Percentiles rank a stretch among this genome's conserved stretches.
These are phyloP conservation scores for Blastocystis sp. DNA, from an alignment of 352 stramenopile species.

Conservation along the genomic window DNA sequence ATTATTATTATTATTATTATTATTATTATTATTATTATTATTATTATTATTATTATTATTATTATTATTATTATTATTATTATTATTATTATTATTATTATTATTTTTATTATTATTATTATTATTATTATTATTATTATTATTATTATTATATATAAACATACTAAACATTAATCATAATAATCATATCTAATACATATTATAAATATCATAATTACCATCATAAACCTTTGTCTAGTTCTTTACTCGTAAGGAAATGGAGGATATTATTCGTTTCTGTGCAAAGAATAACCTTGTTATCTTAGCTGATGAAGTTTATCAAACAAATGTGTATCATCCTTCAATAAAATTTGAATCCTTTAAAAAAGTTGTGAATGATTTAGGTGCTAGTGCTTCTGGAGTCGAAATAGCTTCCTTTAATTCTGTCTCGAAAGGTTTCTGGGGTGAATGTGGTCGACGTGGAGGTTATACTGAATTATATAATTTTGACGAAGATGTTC, in stretches of 20 bases:
- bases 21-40: too few species aligned
- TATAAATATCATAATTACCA: too few species aligned
- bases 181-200: too few species aligned
- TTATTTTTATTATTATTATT: too few species aligned
- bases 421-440: slow-evolving; percentile 88
- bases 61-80: too few species aligned
- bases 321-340: slow-evolving; percentile 77
- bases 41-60: too few species aligned
- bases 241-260: slow-evolving; percentile 59
- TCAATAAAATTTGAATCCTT: slow-evolving; percentile 74
- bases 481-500: slow-evolving; percentile 65
- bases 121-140: too few species aligned
- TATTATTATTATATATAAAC: too few species aligned
- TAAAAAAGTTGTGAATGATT: slow-evolving; percentile 71
- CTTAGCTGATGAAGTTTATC: slow-evolving; percentile 93
- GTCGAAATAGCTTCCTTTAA: slow-evolving; percentile 91
- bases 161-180: too few species aligned
- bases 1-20: too few species aligned
- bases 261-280: slow-evolving; percentile 78
- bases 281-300: slow-evolving; percentile 72
- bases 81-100: too few species aligned
- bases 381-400: slow-evolving; percentile 51
- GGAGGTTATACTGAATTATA: slow-evolving; percentile 84
- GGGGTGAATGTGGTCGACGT: slow-evolving; percentile 82
- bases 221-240: too few species aligned